Base-by-base conservation (phyloP, 345 rosid species). In the Boechera stricta region DNA sequence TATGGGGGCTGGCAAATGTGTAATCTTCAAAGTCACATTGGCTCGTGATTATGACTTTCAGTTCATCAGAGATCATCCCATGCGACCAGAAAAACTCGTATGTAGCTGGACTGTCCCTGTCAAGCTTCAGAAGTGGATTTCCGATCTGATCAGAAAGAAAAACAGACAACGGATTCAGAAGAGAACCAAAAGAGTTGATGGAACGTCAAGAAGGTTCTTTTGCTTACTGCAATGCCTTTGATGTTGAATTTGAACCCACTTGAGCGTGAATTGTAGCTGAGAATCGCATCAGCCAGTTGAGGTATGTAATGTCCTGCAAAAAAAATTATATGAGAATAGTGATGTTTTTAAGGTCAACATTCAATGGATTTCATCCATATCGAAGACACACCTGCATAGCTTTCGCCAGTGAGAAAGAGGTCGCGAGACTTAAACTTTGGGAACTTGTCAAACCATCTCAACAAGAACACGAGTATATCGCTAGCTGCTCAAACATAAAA, bases 181-280 rank as follows among this genome's bases (percentile, higher is more conserved):
- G 21, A 56, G 39, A 47, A 54, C 9, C 57, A 35, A 53, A 39
- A 26, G 63, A 59, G 49, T 54, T 44, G 8, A 38, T 33, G 2
- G 36, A 66, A 33, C 4, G 7, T 44, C 10, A 24, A 24, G 13
- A 29, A 71, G 45, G 33, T 41, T 64, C 39, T 79, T 74, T 70
- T 67, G 64, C 91, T 88, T 90, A 93, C 97, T 75, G 98, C 98
- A 79, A 93, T 76, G 75, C 98, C 98, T 84, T 90, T 88, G 79
- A 93, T 78, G 64, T 91, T 91, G 86, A 93, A 90, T 84, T 90
- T 86, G 80, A 85, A 91, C 15, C 86, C 90, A 10, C 81, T 68
- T 57, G 94, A 86, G 21, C 16, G 77, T 28, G 76, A 81, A 81
- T 93, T 93, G 57, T 90, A 88, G 73, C 79, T 85, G 44, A 87